phyloP scores from a whole-genome alignment of 164 flowering plant species.

The Stephania yunnanensis region DNA sequence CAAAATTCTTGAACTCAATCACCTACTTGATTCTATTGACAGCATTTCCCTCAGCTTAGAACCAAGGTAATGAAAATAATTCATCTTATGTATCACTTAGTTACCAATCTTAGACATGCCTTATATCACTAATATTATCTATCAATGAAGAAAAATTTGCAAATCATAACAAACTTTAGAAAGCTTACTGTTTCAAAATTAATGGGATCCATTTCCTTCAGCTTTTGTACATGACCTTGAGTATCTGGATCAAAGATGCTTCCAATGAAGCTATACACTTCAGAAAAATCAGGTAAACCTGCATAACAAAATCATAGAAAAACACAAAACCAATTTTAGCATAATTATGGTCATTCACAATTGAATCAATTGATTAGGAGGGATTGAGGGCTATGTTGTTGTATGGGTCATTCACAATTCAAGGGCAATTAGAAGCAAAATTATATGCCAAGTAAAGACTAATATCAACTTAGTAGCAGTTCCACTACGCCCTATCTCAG shows the following conservation, averaged over 20 bases:
- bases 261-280: constrained; percentile 88
- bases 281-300: constrained; percentile 87
- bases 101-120: not conserved
- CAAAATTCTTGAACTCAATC: not conserved
- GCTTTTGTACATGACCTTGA: constrained; percentile 68
- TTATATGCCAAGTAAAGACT: not conserved
- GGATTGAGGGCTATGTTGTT: no score
- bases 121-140: not conserved
- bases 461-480: no score
- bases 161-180: not conserved
- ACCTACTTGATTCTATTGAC: not conserved
- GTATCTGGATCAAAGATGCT: constrained; percentile 84
- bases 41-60: not conserved
- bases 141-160: not conserved
- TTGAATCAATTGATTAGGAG: no score
- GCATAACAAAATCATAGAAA: constrained; percentile 19
- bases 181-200: constrained; percentile 83
- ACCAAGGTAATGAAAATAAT: not conserved
- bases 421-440: not conserved
- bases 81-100: not conserved
- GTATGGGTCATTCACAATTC: no score
- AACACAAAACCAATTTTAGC: constrained; percentile 1
- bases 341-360: not conserved
- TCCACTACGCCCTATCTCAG: not conserved
- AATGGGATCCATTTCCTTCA: constrained; percentile 94